Evolutionary conservation across 1,284 basidiomycete genomes (phyloP), one percentile per base, ranked within the genome.

Genomic region (Sporisorium graminicola): DNA sequence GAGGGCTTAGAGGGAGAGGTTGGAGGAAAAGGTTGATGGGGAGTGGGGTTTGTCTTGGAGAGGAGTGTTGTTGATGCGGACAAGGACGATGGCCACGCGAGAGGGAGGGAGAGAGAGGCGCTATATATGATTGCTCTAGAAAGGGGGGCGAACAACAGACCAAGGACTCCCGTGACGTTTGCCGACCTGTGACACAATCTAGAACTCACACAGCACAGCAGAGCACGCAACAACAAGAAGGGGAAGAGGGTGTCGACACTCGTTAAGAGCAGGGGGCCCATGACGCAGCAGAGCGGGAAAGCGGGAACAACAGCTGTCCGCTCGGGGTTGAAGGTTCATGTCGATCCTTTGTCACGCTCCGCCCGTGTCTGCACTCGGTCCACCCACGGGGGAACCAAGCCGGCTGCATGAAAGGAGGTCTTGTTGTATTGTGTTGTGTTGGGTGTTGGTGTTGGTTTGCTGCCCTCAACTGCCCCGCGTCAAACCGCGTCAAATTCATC

Each of bases 71-170:
- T 33, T 27, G 47, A 35, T 33, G 53, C 35, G 49, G 27, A 14
- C 2, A 42, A 8, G 26, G 24, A 22, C 12, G 12, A 29, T n/a
- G n/a, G 37, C 20, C 10, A 26, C 9, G 16, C 35, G 35, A 42
- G 33, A 8, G 24, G 8, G 49, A n/a, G n/a, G n/a, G n/a, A n/a
- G n/a, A n/a, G n/a, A n/a, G 13, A 50, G 43, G 20, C 27, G 46
- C 42, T 61, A 66, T 65, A 56, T 60, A 58, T 55, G 18, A n/a
- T 47, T 46, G 54, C n/a, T 37, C 31, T n/a, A 40, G 16, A 37
- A 35, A 16, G 12, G 52, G 52, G 8, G 29, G 2, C 14, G 13
- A 20, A 50, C n/a, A 5, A 4, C 27, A 50, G 27, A 31, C 26
- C 27, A 50, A 29, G 16, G 16, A 20, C 10, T n/a, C 40, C n/a